Conservation (phyloP, 1,284 basidiomycete genomes). For the Schizophyllum commune region DNA sequence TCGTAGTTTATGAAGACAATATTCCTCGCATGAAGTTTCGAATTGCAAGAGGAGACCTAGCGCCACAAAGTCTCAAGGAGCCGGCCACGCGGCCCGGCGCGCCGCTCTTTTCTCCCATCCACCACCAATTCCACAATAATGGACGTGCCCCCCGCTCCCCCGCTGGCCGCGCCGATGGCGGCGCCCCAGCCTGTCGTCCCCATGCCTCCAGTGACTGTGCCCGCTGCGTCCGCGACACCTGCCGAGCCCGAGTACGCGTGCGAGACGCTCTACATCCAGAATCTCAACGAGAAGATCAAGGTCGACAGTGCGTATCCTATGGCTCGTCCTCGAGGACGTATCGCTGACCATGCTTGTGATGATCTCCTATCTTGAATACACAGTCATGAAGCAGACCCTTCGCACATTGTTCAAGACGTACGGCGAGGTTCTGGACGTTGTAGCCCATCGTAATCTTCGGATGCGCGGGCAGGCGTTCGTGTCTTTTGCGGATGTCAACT, state of each 20-base stretch:
- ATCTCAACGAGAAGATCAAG: constrained; percentile 96
- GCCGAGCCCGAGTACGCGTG: constrained; percentile 42
- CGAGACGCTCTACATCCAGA: constrained; percentile 95
- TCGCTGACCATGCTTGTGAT: constrained; percentile 7
- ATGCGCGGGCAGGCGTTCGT: constrained; percentile 99
- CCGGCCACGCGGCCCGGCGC: neutral
- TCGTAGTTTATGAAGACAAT: neutral
- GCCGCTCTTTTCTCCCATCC: neutral
- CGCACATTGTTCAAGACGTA: constrained; percentile 90
- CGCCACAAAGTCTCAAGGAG: neutral
- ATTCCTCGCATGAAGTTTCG: neutral
- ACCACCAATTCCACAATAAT: neutral
- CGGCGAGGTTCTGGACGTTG: constrained; percentile 85
- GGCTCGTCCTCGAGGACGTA: neutral
- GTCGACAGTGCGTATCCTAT: constrained; percentile 50
- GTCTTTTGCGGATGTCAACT: constrained; percentile 76
- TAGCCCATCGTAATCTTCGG: constrained; percentile 87
- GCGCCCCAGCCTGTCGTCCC: neutral
- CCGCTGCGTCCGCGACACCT: constrained; percentile 19
- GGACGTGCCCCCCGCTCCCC: neutral
- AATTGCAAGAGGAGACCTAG: neutral
- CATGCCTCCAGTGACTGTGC: constrained; percentile 3
- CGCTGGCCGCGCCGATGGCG: neutral
- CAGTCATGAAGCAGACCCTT: constrained; percentile 83
- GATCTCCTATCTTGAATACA: constrained; percentile 10